phyloP scores from a whole-genome alignment of 2,329 filamentous ascomycete genomes.

The Neonectria sp. region DNA sequence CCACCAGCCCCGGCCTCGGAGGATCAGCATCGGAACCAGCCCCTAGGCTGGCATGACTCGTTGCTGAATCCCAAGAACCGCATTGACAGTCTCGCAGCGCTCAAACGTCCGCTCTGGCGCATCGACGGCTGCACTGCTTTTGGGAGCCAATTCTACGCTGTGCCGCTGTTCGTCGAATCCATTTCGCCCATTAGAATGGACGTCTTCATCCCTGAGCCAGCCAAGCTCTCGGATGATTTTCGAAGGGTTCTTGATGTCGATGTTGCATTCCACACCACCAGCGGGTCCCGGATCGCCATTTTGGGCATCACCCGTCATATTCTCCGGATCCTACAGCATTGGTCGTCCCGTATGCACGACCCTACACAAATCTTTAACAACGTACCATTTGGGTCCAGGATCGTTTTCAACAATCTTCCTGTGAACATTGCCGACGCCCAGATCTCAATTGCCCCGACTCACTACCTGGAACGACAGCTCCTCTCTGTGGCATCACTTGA shows the following conservation, averaged over 20 bases:
- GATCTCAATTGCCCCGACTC: slow-evolving; percentile 64
- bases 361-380: slow-evolving; percentile 56
- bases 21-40: slow-evolving; percentile 4
- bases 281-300: slow-evolving; percentile 61
- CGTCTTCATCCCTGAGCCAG: slow-evolving; percentile 69
- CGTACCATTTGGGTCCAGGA: slow-evolving; percentile 70
- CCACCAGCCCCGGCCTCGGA: slow-evolving; percentile 4
- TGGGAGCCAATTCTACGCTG: slow-evolving; percentile 71
- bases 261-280: slow-evolving; percentile 69
- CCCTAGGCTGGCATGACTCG: slow-evolving; percentile 61
- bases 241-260: slow-evolving; percentile 64
- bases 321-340: slow-evolving; percentile 67
- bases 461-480: slow-evolving; percentile 68
- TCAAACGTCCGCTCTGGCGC: slow-evolving; percentile 65
- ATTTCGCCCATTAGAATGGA: slow-evolving; percentile 70
- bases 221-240: slow-evolving; percentile 57
- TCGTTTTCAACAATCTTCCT: slow-evolving; percentile 68
- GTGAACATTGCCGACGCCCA: slow-evolving; percentile 62
- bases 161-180: slow-evolving; percentile 65
- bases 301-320: slow-evolving; percentile 69
- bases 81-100: slow-evolving; percentile 68
- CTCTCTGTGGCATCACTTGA: slow-evolving; percentile 60
- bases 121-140: slow-evolving; percentile 72
- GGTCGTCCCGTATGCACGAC: slow-evolving; percentile 57
- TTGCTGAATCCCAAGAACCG: slow-evolving; percentile 73